phyloP scores from a whole-genome alignment of 2,329 filamentous ascomycete genomes.

The Fusarium torulosum region DNA sequence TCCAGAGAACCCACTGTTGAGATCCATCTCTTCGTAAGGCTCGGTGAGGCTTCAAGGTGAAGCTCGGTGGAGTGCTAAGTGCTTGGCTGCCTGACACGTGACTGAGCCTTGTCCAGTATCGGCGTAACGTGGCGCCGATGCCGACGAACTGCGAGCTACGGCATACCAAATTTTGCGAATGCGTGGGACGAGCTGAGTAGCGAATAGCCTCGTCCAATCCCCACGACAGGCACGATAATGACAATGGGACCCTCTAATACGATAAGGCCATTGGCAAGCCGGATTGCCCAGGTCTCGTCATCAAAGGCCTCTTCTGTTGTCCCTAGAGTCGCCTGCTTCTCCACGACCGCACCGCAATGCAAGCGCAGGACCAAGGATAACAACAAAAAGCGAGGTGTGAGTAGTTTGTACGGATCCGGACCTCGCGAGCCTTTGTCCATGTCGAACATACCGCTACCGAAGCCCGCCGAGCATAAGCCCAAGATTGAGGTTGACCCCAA shows the following conservation, averaged over 20 bases:
- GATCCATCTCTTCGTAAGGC: slow-evolving; percentile 41
- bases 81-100: slow-evolving; percentile 9
- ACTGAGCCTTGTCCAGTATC: neutral
- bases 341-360: slow-evolving; percentile 66
- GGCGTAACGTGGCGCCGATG: slow-evolving; percentile 34
- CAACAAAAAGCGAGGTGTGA: slow-evolving; percentile 85
- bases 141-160: slow-evolving; percentile 18
- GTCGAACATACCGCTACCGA: slow-evolving; percentile 77
- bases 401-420: slow-evolving; percentile 82
- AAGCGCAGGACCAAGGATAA: slow-evolving; percentile 73
- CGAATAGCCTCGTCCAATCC: slow-evolving; percentile 38
- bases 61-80: slow-evolving; percentile 11
- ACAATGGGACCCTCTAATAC: slow-evolving; percentile 51
- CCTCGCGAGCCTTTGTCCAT: slow-evolving; percentile 80
- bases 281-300: slow-evolving; percentile 39
- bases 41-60: slow-evolving; percentile 32
- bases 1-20: slow-evolving; percentile 41
- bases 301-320: slow-evolving; percentile 20
- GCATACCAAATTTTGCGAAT: slow-evolving; percentile 44
- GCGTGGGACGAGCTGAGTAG: slow-evolving; percentile 34
- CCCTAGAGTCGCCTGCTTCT: slow-evolving; percentile 56
- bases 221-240: slow-evolving; percentile 34
- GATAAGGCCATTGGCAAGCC: slow-evolving; percentile 48
- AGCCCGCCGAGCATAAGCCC: slow-evolving; percentile 72
- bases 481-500: slow-evolving; percentile 72